These are phyloP conservation scores for Scheffersomyces stambukii DNA, from an alignment of 1,139 yeast genomes.

Conservation along the genomic window DNA sequence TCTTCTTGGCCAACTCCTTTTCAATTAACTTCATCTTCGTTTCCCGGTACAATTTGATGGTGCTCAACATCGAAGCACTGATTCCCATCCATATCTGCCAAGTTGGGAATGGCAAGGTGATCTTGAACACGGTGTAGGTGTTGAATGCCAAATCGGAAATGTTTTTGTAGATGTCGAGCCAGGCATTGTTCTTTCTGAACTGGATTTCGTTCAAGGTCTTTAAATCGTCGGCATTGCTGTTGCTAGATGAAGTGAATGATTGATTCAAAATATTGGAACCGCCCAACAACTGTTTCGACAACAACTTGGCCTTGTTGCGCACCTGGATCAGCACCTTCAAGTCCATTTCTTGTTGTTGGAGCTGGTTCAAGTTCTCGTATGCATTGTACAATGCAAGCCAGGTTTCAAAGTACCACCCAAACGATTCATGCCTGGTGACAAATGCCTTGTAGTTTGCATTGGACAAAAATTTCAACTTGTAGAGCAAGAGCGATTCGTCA, in stretches of 20 bases:
- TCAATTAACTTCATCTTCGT: slow-evolving; percentile 27
- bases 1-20: slow-evolving; percentile 10
- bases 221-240: slow-evolving; percentile 15
- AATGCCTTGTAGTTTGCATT: slow-evolving; percentile 30
- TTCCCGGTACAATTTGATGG: slow-evolving; percentile 38
- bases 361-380: slow-evolving; percentile 31
- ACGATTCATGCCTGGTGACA: slow-evolving; percentile 50
- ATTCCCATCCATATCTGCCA: slow-evolving; percentile 49
- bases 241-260: slow-evolving; percentile 5
- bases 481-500: slow-evolving; percentile 56
- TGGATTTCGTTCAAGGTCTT: slow-evolving; percentile 28
- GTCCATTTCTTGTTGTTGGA: slow-evolving; percentile 43
- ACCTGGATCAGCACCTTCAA: slow-evolving; percentile 37
- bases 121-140: slow-evolving; percentile 39
- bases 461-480: slow-evolving; percentile 48
- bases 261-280: slow-evolving; percentile 7
- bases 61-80: slow-evolving; percentile 37
- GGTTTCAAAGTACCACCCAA: slow-evolving; percentile 65
- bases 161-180: slow-evolving; percentile 40
- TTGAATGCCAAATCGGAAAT: slow-evolving; percentile 41
- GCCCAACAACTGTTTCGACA: slow-evolving; percentile 37
- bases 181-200: slow-evolving; percentile 36
- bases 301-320: slow-evolving; percentile 31
- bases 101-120: slow-evolving; percentile 40
- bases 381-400: slow-evolving; percentile 50